Conservation (phyloP, 768 basidiomycete genomes). For the Auricularia heimuer region DNA sequence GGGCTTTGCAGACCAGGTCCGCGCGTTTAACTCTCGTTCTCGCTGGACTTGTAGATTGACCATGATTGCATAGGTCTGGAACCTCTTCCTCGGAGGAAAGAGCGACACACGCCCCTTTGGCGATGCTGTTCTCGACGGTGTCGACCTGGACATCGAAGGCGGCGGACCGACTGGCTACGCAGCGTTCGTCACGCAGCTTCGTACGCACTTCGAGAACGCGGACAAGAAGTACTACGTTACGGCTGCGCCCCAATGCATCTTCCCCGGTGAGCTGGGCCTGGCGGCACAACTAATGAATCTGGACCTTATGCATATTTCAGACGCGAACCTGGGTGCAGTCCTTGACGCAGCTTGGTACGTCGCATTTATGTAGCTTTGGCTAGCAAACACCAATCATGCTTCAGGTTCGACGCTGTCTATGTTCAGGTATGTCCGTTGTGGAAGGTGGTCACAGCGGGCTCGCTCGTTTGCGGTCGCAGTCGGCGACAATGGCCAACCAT, state of each 20-base stretch:
- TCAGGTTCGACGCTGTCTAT: constrained; percentile 57
- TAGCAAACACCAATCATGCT: no score
- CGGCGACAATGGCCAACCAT: constrained; percentile 27
- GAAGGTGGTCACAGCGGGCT: constrained; percentile 14
- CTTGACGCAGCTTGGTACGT: constrained; percentile 38
- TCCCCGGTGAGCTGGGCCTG: background rate
- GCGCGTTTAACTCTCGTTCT: constrained; percentile 54
- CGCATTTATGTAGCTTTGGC: no score
- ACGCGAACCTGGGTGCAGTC: constrained; percentile 47
- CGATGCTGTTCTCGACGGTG: constrained; percentile 17
- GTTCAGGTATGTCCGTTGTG: constrained; percentile 34
- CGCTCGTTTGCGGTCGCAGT: background rate
- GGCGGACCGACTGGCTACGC: constrained; percentile 43
- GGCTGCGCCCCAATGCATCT: constrained; percentile 28
- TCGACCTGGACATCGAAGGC: constrained; percentile 73
- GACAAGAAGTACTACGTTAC: constrained; percentile 43
- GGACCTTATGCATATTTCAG: constrained; percentile 25
- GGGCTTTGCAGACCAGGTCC: constrained; percentile 43
- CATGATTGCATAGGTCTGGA: constrained; percentile 58
- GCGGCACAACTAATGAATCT: no score
- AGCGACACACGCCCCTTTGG: constrained; percentile 62
- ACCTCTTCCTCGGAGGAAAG: constrained; percentile 57
- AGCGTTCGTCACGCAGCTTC: constrained; percentile 47
- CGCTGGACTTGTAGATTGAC: constrained; percentile 47
- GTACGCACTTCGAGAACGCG: constrained; percentile 33